These are phyloP conservation scores for Arthroderma sp. DNA, from an alignment of 2,329 filamentous ascomycete species.

Conservation along the genomic window DNA sequence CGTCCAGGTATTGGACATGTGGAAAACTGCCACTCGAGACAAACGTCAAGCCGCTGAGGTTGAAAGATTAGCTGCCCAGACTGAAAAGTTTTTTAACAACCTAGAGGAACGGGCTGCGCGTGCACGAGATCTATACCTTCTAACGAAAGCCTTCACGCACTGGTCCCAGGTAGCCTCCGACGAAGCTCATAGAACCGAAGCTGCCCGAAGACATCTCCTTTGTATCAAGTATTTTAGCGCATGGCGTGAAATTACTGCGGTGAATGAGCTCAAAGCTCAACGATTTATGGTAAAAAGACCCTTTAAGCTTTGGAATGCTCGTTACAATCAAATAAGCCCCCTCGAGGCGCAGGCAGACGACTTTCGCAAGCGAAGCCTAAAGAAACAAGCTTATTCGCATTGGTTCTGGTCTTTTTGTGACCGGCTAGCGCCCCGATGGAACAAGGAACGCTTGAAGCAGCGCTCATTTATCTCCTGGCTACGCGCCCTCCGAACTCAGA, in stretches of 20 bases:
- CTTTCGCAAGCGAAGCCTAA: conserved; percentile 22
- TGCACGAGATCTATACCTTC: conserved; percentile 53
- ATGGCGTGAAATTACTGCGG: conserved; percentile 54
- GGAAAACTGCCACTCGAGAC: conserved; percentile 32
- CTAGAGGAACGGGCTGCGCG: conserved; percentile 49
- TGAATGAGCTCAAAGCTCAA: conserved; percentile 45
- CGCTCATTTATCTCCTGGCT: conserved; percentile 33
- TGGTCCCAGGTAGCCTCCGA: conserved; percentile 57
- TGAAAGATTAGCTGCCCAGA: conserved; percentile 24
- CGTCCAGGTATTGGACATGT: conserved; percentile 41
- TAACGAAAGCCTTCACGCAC: conserved; percentile 53
- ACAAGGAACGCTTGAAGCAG: conserved; percentile 31
- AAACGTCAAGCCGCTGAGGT: conserved; percentile 28
- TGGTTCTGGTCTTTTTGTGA: conserved; percentile 38
- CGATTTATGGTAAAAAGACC: conserved; percentile 44
- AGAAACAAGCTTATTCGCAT: conserved; percentile 28
- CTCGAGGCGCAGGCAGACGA: conserved; percentile 26
- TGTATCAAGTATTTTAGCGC: conserved; percentile 56
- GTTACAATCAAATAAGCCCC: conserved; percentile 26
- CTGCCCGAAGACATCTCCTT: conserved; percentile 59
- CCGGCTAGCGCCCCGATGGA: conserved; percentile 33
- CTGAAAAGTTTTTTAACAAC: conserved; percentile 42
- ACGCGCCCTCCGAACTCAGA: conserved; percentile 28
- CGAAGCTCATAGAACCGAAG: conserved; percentile 52
- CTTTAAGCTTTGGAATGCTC: conserved; percentile 42